A percentile compares a stretch with the other conserved stretches of the same genome.
These are phyloP conservation scores for Dendrobium huoshanense DNA, from an alignment of 106 monocot genomes.

Conservation along the genomic window DNA sequence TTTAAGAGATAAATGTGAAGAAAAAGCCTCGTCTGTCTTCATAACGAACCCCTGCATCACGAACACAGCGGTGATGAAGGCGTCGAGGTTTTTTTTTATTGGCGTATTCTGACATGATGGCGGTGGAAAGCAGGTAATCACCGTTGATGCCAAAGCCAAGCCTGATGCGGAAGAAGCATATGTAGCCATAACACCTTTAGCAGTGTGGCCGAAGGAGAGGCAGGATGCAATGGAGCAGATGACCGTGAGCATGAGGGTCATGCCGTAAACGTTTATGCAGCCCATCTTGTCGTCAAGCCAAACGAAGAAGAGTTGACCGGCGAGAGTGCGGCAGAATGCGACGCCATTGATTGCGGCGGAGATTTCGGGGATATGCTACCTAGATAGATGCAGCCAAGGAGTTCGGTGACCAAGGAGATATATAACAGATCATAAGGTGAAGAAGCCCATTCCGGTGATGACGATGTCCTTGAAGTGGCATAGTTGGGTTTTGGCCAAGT, in stretches of 20 bases:
- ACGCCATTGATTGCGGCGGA: slow-evolving; percentile 62
- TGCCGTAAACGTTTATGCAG: slow-evolving; percentile 54
- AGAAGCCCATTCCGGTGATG: slow-evolving; percentile 89
- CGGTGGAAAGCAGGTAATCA: slow-evolving; percentile 69
- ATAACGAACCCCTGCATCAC: slow-evolving; percentile 26
- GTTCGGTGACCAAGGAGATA: slow-evolving; percentile 82
- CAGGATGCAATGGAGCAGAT: slow-evolving; percentile 53
- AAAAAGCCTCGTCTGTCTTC: too few species aligned
- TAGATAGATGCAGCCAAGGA: slow-evolving; percentile 64
- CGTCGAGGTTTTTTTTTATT: slow-evolving; percentile 65
- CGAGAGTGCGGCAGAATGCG: slow-evolving; percentile 61
- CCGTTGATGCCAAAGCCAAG: slow-evolving; percentile 73
- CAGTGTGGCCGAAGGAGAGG: slow-evolving; percentile 13
- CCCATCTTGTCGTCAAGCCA: slow-evolving; percentile 77
- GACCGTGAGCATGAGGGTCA: slow-evolving; percentile 70
- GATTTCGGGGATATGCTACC: slow-evolving; percentile 35
- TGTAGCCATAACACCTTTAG: slow-evolving; percentile 14
- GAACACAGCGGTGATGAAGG: slow-evolving; percentile 73
- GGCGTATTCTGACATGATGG: slow-evolving; percentile 87
- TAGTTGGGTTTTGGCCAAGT: slow-evolving; percentile 73
- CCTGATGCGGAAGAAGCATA: slow-evolving; percentile 88
- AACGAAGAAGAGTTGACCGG: slow-evolving; percentile 73
- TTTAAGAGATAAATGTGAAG: too few species aligned
- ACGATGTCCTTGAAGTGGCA: slow-evolving; percentile 87
- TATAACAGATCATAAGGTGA: slow-evolving; percentile 96